phyloP scores from a whole-genome alignment of 2,329 filamentous ascomycete species.

The Aureobasidium pullulans region DNA sequence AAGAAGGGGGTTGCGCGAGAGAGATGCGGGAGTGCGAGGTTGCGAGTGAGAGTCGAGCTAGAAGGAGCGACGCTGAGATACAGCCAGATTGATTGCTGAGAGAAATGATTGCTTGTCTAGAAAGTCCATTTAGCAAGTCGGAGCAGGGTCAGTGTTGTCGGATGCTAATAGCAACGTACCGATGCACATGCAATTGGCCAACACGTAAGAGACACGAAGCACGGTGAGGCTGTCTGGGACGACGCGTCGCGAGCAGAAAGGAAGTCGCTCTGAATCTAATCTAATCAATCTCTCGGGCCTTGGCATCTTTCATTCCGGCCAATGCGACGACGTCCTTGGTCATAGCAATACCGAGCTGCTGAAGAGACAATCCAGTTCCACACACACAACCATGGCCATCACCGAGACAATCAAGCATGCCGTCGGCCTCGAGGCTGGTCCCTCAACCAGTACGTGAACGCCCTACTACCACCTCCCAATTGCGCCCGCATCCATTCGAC shows the following conservation, averaged over 20 bases:
- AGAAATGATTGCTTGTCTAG: neutral
- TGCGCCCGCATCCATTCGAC: neutral
- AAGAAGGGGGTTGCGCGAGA: neutral
- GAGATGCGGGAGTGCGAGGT: neutral
- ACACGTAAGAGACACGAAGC: neutral
- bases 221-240: neutral
- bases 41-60: neutral
- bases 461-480: neutral
- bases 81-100: neutral
- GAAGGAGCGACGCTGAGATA: neutral
- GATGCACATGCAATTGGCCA: neutral
- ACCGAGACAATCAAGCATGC: constrained; percentile 41
- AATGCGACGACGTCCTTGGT: constrained; percentile 12
- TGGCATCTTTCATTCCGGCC: neutral
- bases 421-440: constrained; percentile 35
- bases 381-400: constrained; percentile 31
- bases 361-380: neutral
- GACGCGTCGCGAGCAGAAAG: neutral
- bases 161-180: neutral
- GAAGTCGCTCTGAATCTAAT: too few relatives aligned
- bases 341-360: neutral
- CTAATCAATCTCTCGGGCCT: neutral
- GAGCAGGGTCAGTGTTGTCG: neutral
- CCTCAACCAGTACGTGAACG: constrained; percentile 26
- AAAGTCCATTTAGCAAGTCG: neutral